Base-by-base conservation (phyloP, 805 yeast genomes). In the Nakazawaea ambrosiae region DNA sequence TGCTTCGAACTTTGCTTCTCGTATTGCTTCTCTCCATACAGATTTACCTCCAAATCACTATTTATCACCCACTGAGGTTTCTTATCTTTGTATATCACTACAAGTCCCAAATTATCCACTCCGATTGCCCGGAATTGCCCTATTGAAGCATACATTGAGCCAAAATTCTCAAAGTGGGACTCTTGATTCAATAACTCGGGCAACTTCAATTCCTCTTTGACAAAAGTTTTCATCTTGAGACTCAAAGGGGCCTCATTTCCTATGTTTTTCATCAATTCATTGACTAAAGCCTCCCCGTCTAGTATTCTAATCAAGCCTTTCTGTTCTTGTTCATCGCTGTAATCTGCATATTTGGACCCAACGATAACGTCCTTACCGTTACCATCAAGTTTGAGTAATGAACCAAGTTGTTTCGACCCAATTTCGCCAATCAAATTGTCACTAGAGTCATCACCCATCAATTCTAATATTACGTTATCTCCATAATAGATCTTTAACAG, bases 361-460 rank as follows among this genome's bases (percentile, higher is more conserved):
- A 77, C 48, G 2, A 73, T 40, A 10, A 77, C 41, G 31, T 68
- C 74, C 1, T 58, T 58, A 5, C 65, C 72, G 5, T 41, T 58
- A 5, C 65, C 72, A 6, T 41, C 57, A 0, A 57, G 50, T 1
- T 47, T 37, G 18, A 69, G 33, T 1, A 47, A 29, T 14, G 55
- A 48, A 0, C 74, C 77, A 12, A 69, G 48, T 31, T 70, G 59
- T 40, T 75, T 73, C 2, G 46, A 31, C 0, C 80, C 79, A 1
- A 37, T 20, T 0, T 34, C 9, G 2, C 80, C 75, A 41, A 66
- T 57, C 17, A 27, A 30, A 11, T 49, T 34, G 8, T 49, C 33
- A 7, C 68, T 42, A n/a, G n/a, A n/a, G 17, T 44, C 39, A 18
- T 45, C 15, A 36, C 59, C 60, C 22, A 20, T 33, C 11, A 60